A percentile compares a stretch with the other conserved stretches of the same genome.
Conservation (phyloP, 495 filamentous ascomycete species). For the Rostrohypoxylon terebratum region DNA sequence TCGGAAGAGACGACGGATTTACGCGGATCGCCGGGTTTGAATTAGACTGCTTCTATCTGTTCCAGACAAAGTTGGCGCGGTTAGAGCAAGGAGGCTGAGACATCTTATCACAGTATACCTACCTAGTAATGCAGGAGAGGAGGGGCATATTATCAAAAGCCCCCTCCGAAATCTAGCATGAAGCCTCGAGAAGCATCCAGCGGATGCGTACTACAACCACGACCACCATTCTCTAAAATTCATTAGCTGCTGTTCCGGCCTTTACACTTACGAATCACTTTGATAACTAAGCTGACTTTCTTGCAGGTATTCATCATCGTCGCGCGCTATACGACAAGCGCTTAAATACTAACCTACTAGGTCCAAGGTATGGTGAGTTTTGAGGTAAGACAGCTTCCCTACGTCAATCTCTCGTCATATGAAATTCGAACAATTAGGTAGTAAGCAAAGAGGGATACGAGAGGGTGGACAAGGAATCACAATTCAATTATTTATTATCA, state of each 20-base stretch:
- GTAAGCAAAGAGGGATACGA: neutral
- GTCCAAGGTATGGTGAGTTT: neutral
- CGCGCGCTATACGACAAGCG: neutral
- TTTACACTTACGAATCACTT: constrained; percentile 6
- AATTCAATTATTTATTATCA: neutral
- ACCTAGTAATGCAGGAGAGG: constrained; percentile 48
- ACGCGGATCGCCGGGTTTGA: constrained; percentile 16
- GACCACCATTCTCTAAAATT: constrained; percentile 10
- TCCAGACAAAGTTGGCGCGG: neutral
- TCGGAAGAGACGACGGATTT: constrained; percentile 5
- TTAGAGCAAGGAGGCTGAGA: constrained; percentile 12
- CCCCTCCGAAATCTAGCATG: constrained; percentile 41
- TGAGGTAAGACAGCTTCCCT: neutral
- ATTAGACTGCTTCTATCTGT: neutral
- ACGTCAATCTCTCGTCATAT: neutral
- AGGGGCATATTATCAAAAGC: constrained; percentile 25
- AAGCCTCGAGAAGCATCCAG: constrained; percentile 34
- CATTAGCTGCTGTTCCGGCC: neutral
- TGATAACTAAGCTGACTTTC: constrained; percentile 23
- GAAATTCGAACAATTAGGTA: neutral
- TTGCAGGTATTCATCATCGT: constrained; percentile 15
- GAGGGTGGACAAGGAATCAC: neutral
- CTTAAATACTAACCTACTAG: neutral
- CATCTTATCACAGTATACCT: constrained; percentile 41
- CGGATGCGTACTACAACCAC: constrained; percentile 27